Evolutionary conservation across 768 basidiomycete genomes (phyloP).

Genomic region (Lanmaoa pseudosensibilis): DNA sequence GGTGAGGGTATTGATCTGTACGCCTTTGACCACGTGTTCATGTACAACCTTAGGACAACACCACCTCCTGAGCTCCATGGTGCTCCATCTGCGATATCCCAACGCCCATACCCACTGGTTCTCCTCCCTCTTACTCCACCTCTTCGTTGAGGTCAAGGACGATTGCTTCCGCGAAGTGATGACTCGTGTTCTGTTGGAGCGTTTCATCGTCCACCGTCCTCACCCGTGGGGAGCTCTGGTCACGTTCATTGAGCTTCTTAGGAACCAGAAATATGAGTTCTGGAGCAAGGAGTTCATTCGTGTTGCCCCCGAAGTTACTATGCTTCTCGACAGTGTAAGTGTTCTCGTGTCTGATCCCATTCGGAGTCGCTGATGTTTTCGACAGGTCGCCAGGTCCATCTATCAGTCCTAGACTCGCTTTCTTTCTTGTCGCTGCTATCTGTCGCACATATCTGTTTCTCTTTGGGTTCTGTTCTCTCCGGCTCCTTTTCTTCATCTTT

Average conservation of each 20-base stretch:
- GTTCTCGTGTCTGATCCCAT: neutral
- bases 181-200: slow-evolving; percentile 88
- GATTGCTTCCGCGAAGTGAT: slow-evolving; percentile 79
- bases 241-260: slow-evolving; percentile 90
- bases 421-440: slow-evolving; percentile 71
- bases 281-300: slow-evolving; percentile 87
- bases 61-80: slow-evolving; percentile 88
- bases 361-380: slow-evolving; percentile 4
- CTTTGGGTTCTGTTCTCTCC: slow-evolving; percentile 50
- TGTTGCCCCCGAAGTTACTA: slow-evolving; percentile 81
- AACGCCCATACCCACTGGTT: slow-evolving; percentile 99
- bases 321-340: slow-evolving; percentile 82
- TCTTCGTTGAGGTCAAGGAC: slow-evolving; percentile 78
- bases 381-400: slow-evolving; percentile 73
- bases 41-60: slow-evolving; percentile 72
- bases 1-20: slow-evolving; percentile 48
- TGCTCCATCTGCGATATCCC: slow-evolving; percentile 94
- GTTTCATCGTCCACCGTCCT: slow-evolving; percentile 91
- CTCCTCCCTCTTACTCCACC: slow-evolving; percentile 83
- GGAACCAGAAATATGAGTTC: slow-evolving; percentile 88
- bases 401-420: slow-evolving; percentile 70
- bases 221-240: slow-evolving; percentile 96
- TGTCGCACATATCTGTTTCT: slow-evolving; percentile 74
- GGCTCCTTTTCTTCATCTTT: slow-evolving; percentile 5
- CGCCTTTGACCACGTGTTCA: neutral